A percentile compares a stretch with the other conserved stretches of the same genome.
Conservation (phyloP, 257 asterid species). For the Fraxinus excelsior region DNA sequence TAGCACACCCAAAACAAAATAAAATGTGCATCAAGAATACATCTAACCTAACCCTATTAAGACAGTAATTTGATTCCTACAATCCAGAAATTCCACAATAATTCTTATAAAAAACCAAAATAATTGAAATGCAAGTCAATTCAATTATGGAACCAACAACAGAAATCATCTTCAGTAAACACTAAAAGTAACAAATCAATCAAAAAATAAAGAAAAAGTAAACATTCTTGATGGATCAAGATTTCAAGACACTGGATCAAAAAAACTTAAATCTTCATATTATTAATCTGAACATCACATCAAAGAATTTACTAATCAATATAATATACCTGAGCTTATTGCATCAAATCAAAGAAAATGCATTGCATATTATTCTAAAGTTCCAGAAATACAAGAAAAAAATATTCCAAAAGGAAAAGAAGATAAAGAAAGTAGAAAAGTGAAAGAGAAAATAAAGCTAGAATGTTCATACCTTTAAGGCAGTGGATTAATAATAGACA, state of each 20-base stretch:
- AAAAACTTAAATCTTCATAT: neutral
- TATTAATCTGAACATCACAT: slow-evolving; percentile 2
- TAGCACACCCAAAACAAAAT: neutral
- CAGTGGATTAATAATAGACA: slow-evolving; percentile 34
- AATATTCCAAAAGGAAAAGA: neutral
- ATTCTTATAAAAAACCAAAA: neutral
- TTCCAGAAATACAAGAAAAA: slow-evolving; percentile 4
- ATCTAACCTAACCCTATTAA: neutral
- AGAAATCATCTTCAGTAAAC: slow-evolving; percentile 14
- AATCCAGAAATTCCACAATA: neutral
- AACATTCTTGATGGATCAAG: neutral
- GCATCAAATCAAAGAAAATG: slow-evolving; percentile 22
- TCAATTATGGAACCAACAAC: slow-evolving; percentile 28
- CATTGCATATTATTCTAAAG: slow-evolving; percentile 19
- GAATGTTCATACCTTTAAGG: slow-evolving; percentile 42
- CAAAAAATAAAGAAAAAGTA: neutral
- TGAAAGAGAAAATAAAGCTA: slow-evolving; percentile 15
- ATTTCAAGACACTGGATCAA: neutral
- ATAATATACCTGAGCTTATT: slow-evolving; percentile 7
- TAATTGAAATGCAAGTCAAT: slow-evolving; percentile 8
- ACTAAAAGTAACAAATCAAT: slow-evolving; percentile 8
- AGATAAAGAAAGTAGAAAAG: slow-evolving; percentile 6
- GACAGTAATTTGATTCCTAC: neutral
- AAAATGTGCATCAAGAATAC: neutral
- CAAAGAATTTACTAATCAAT: slow-evolving; percentile 21